Percentiles rank a stretch among this genome's conserved stretches.
These are phyloP conservation scores for Cryphonectria parasitica DNA, from an alignment of 2,329 filamentous ascomycete genomes.

Conservation along the genomic window DNA sequence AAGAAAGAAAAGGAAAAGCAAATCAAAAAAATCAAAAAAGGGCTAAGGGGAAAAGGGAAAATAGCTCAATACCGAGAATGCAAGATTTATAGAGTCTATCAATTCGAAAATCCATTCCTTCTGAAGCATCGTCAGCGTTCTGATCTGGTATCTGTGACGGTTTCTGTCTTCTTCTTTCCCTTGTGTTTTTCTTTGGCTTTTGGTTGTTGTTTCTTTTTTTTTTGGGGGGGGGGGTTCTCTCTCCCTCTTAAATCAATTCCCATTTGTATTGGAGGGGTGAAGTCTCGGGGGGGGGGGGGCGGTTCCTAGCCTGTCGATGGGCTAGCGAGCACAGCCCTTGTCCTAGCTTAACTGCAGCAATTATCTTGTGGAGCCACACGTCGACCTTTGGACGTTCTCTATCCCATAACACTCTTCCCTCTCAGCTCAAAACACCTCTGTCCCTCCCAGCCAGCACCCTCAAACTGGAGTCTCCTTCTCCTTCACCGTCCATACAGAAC, in stretches of 20 bases:
- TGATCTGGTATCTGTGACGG: neutral
- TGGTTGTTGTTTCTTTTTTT: no score
- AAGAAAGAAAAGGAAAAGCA: neutral
- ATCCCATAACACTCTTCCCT: neutral
- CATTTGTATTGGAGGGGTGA: neutral
- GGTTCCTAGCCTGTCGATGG: neutral
- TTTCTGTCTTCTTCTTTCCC: neutral
- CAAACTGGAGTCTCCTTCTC: neutral
- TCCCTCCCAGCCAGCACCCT: neutral
- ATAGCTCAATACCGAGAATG: neutral
- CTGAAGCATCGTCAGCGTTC: neutral
- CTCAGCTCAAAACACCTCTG: neutral
- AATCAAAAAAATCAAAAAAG: neutral
- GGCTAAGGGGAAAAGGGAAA: neutral
- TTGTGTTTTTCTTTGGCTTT: neutral
- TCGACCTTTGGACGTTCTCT: neutral
- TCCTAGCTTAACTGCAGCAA: neutral
- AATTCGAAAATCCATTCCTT: neutral
- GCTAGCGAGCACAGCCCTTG: conserved; percentile 1
- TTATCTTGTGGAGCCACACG: conserved; percentile 4
- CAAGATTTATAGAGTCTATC: neutral
- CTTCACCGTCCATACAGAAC: neutral
- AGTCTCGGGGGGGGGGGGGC: neutral
- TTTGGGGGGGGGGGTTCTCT: neutral
- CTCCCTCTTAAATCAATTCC: neutral